Evolutionary conservation across 441 rosid genomes (phyloP).

Genomic region (Bruguiera hainesii): DNA sequence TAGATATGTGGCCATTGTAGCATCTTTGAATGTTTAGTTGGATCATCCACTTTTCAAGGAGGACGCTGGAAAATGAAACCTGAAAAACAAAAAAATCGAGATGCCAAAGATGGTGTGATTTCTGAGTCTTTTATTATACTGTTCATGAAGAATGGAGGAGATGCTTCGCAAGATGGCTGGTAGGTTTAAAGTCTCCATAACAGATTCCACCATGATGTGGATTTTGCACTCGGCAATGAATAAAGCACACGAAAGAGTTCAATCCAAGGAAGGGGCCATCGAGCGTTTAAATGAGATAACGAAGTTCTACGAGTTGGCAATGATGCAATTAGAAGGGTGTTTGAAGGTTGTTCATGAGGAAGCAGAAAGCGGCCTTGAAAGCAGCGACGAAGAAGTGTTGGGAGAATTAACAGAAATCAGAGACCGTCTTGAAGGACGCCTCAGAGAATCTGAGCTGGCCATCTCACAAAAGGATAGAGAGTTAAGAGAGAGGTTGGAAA

Average conservation of each 20-base stretch:
- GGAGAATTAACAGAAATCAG: constrained; percentile 56
- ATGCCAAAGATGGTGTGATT: too few relatives aligned
- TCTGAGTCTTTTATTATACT: too few relatives aligned
- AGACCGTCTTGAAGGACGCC: constrained; percentile 72
- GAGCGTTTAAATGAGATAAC: constrained; percentile 71
- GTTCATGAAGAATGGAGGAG: constrained; percentile 40
- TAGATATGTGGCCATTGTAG: too few relatives aligned
- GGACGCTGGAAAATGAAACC: neutral
- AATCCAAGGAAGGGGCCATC: constrained; percentile 56
- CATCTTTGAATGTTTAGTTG: neutral
- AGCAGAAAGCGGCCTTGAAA: constrained; percentile 47
- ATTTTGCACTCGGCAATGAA: constrained; percentile 76
- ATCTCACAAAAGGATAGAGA: constrained; percentile 73
- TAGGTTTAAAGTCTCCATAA: constrained; percentile 48
- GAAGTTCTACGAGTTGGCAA: constrained; percentile 75
- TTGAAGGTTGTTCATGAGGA: constrained; percentile 66
- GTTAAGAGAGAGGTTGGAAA: constrained; percentile 43
- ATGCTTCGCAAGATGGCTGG: constrained; percentile 45
- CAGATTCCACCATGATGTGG: constrained; percentile 85
- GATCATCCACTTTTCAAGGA: neutral
- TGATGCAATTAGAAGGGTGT: constrained; percentile 75
- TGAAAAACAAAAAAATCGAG: too few relatives aligned
- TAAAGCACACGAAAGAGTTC: constrained; percentile 68
- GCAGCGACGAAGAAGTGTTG: constrained; percentile 51
- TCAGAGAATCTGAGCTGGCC: constrained; percentile 56